Conservation (phyloP, 129 eudicot genomes). For the Lactuca sativa region DNA sequence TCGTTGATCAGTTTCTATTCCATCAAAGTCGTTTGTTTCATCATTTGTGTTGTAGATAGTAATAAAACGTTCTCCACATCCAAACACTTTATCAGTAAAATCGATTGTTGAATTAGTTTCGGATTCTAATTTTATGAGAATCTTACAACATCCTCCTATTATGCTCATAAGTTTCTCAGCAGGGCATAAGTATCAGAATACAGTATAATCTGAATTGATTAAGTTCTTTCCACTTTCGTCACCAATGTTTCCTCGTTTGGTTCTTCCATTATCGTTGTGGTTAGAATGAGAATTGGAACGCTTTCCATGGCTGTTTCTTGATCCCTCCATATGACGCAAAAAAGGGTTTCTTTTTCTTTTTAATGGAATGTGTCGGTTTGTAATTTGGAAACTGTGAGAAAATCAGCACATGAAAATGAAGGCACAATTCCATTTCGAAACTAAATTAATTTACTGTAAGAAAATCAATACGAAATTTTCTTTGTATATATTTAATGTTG, state of each 20-base stretch:
- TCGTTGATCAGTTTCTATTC: constrained; percentile 47
- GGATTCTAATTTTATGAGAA: constrained; percentile 63
- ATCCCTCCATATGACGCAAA: constrained; percentile 55
- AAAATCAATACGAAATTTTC: background rate
- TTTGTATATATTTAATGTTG: background rate
- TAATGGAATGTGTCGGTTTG: no score
- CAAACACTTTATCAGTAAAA: constrained; percentile 75
- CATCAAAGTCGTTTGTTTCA: constrained; percentile 67
- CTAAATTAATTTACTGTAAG: no score
- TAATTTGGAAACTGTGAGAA: no score
- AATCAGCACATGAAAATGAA: no score
- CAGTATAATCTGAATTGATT: constrained; percentile 69
- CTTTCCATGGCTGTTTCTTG: constrained; percentile 60
- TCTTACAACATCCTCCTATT: constrained; percentile 85
- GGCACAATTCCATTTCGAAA: no score
- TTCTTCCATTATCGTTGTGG: constrained; percentile 53
- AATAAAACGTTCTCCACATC: constrained; percentile 70
- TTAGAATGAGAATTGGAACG: constrained; percentile 62
- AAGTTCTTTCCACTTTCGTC: constrained; percentile 39
- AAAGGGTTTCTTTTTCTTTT: background rate
- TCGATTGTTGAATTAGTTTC: constrained; percentile 70
- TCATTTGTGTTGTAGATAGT: constrained; percentile 67
- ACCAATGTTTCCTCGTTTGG: constrained; percentile 58
- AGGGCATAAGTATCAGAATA: constrained; percentile 78
- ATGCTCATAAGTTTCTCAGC: constrained; percentile 71